Evolutionary conservation across 768 basidiomycete species (phyloP).

Genomic region (Ramaria rubella): DNA sequence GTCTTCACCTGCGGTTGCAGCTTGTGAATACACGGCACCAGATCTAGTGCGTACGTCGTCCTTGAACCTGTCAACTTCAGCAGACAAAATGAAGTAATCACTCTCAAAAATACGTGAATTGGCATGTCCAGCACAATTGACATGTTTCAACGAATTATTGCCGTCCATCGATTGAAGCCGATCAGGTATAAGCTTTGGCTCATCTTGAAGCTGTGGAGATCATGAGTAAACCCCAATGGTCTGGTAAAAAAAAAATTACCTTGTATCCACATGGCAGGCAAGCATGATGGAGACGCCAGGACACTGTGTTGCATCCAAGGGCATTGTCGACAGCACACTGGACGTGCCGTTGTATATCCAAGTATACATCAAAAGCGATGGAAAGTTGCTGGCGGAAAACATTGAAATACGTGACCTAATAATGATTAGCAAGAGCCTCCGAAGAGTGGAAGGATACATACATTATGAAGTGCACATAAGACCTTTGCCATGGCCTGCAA

Average conservation of each 20-base stretch:
- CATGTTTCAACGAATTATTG: constrained; percentile 17
- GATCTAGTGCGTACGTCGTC: constrained; percentile 12
- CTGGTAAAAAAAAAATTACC: neutral
- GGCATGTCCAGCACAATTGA: constrained; percentile 7
- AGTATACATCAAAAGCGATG: constrained; percentile 10
- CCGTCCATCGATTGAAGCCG: neutral
- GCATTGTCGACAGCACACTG: neutral
- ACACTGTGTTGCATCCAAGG: neutral
- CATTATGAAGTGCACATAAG: no score
- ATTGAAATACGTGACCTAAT: neutral
- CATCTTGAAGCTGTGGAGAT: neutral
- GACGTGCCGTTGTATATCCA: constrained; percentile 10
- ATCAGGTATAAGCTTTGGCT: neutral
- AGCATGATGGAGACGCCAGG: neutral
- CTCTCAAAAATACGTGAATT: constrained; percentile 1
- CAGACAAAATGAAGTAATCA: constrained; percentile 21
- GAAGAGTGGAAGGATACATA: constrained; percentile 18
- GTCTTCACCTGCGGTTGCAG: neutral
- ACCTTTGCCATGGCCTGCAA: no score
- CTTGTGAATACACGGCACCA: neutral
- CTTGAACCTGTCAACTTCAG: constrained; percentile 18
- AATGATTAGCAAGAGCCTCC: neutral
- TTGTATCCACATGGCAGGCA: neutral
- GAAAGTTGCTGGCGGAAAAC: constrained; percentile 3
- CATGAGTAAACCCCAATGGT: neutral